Base-by-base conservation (phyloP, 2,329 filamentous ascomycete genomes). In the Fusarium praegraminearum region DNA sequence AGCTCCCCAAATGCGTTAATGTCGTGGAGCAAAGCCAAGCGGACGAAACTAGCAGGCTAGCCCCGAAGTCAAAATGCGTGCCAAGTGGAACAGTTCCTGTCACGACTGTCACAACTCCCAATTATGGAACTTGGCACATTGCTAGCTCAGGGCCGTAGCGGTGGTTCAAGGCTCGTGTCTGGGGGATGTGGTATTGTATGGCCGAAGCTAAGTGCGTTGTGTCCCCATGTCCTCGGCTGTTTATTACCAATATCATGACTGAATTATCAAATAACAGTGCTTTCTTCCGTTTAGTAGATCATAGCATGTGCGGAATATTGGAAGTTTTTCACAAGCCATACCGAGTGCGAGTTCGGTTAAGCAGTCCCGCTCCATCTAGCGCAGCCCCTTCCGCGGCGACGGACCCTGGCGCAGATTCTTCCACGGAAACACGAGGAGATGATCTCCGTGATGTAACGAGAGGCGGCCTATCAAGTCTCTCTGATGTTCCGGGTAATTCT, bases 31-130 rank as follows among this genome's bases (percentile, higher is more conserved):
- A 47, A 11, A 11, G 28, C 10, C n/a, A n/a, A 15, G 2, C 4
- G 13, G 18, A 35, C 33, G 9, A 30, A 9, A 41, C 32, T 28
- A 56, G 57, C 8, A 43, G 16, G 12, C 11, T 55, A 55, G 57
- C 13, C 18, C 46, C 46, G 20, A 62, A 62, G 40, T 36, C 30
- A 60, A 60, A 43, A 22, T 18, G 12, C 8, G 24, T 22, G 58
- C 58, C 55, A 60, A 36, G 58, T 60, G 58, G 58, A 38, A 51
- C 33, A 40, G 4, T 12, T 10, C 12, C 24, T 28, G 47, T 38
- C 24, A 26, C 33, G n/a, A 6, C 18, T 28, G 47, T 26, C 24
- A 26, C 33, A 26, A 10, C 33, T 26, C 13, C 22, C 47, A 51
- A 38, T 51, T 22, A 33, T 28, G 22, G 33, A 28, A 36, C 33